phyloP scores from a whole-genome alignment of 306 rosid species.

The Vicia villosa region DNA sequence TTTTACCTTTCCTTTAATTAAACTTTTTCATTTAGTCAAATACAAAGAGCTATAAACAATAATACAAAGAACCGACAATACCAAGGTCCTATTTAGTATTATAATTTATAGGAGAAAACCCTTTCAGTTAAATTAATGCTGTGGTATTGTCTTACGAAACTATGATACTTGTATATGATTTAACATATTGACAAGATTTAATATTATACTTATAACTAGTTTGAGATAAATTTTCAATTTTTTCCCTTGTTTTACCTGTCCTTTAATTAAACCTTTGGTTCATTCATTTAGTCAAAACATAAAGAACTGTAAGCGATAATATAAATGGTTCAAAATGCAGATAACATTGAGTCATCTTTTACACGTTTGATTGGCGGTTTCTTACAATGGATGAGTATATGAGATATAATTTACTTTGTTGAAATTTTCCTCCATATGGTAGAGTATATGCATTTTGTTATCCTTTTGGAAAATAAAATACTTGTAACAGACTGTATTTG shows the following conservation, averaged over 20 bases:
- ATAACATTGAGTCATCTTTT: constrained; percentile 3
- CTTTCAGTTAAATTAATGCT: constrained; percentile 6
- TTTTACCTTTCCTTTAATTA: too few species aligned
- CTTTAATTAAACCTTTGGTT: background rate
- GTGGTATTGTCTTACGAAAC: constrained; percentile 14
- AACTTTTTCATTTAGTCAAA: too few species aligned
- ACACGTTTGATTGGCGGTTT: constrained; percentile 3
- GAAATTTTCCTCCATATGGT: constrained; percentile 1
- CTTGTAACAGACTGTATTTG: constrained; percentile 34
- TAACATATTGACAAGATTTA: constrained; percentile 8
- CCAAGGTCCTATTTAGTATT: constrained; percentile 5
- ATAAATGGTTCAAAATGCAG: constrained; percentile 8
- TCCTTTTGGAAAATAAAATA: constrained; percentile 4
- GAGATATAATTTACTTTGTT: background rate
- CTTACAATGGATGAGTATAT: constrained; percentile 1
- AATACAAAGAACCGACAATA: background rate
- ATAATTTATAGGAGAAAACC: constrained; percentile 24
- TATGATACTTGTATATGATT: background rate
- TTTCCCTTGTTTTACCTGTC: background rate
- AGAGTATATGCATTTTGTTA: constrained; percentile 19
- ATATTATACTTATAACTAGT: background rate
- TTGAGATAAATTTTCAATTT: background rate
- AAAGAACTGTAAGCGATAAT: background rate
- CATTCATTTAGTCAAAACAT: background rate
- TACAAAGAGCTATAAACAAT: too few species aligned